Evolutionary conservation across 1,139 yeast species (phyloP), one percentile per base, ranked within the genome.

Genomic region (Ogataea hybrid): DNA sequence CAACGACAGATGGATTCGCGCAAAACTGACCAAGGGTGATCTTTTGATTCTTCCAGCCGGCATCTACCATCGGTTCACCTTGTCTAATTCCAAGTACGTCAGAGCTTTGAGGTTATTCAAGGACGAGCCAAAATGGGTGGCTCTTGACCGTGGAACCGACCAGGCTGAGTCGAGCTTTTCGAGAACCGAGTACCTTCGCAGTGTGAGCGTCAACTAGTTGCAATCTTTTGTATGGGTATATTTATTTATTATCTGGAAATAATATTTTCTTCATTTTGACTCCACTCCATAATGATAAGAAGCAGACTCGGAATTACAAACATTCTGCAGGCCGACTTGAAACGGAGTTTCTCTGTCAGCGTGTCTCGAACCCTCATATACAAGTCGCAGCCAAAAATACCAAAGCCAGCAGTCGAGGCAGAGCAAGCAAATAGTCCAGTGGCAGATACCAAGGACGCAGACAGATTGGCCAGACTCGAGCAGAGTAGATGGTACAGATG

Each of bases 71-170:
- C 74, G 97, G 22, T 90, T 90, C 64, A 88, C 97, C 1, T 71
- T 90, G 53, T 75, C 89, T 6, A 42, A 42, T 21, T 61, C 67
- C 43, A 79, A 82, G 59, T 75, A 75, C 53, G 83, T 90, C 53
- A 75, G 77, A 51, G 96, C 97, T 6, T 64, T 86, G 58, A 71
- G 98, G 50, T 69, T 92, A 53, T 92, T 92, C 69, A 81, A 88
- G 64, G 96, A 89, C 55, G 96, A 90, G 65, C 97, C 97, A 25
- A 89, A 88, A 61, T 92, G 98, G 97, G 79, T 85, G 43, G 96
- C 97, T 8, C 77, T 87, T 57, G 79, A 81, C 60, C 75, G 96
- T 50, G 46, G 47, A 10, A 44, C 49, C 3, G 21, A 32, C 12
- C 76, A 70, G 14, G 73, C 74, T n/a, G 56, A 54, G 39, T 53